Conservation (phyloP, 345 rosid species). For the Erysimum cheiranthoides region DNA sequence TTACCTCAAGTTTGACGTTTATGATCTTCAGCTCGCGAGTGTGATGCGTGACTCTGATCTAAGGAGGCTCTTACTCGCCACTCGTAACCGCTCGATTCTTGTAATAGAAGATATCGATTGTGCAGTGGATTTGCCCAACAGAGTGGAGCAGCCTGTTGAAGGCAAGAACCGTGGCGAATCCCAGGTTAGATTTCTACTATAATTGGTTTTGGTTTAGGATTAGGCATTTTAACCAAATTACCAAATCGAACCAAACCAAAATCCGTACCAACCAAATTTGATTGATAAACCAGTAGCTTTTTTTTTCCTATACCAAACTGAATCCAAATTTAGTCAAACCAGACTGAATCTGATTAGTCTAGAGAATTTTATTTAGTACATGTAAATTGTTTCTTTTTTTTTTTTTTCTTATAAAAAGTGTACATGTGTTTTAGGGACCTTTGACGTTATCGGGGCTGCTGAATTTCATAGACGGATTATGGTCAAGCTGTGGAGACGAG, state of each 20-base stretch:
- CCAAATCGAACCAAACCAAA: constrained; percentile 30
- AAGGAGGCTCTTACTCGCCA: constrained; percentile 54
- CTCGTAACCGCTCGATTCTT: constrained; percentile 61
- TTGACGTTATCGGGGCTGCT: constrained; percentile 65
- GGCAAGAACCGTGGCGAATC: constrained; percentile 40
- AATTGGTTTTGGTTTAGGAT: constrained; percentile 5
- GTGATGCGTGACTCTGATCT: constrained; percentile 59
- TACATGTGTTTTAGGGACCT: constrained; percentile 43
- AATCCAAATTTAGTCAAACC: background rate
- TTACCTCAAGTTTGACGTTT: constrained; percentile 63
- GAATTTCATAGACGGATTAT: constrained; percentile 77
- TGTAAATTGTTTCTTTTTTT: background rate
- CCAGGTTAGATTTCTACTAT: constrained; percentile 38
- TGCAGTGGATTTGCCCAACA: constrained; percentile 52
- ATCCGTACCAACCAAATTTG: background rate
- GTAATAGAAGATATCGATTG: constrained; percentile 80
- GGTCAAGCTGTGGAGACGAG: constrained; percentile 79
- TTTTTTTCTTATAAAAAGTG: background rate
- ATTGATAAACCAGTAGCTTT: background rate
- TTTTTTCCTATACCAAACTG: constrained; percentile 10
- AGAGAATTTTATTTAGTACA: background rate
- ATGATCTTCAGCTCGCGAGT: constrained; percentile 62
- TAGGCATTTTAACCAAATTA: background rate
- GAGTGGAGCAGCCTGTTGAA: constrained; percentile 42
- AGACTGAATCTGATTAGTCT: background rate